Percentiles rank a stretch among this genome's conserved stretches.
Evolutionary conservation across 2,329 filamentous ascomycete species (phyloP).

Genomic region (Trichoderma pleuroti): DNA sequence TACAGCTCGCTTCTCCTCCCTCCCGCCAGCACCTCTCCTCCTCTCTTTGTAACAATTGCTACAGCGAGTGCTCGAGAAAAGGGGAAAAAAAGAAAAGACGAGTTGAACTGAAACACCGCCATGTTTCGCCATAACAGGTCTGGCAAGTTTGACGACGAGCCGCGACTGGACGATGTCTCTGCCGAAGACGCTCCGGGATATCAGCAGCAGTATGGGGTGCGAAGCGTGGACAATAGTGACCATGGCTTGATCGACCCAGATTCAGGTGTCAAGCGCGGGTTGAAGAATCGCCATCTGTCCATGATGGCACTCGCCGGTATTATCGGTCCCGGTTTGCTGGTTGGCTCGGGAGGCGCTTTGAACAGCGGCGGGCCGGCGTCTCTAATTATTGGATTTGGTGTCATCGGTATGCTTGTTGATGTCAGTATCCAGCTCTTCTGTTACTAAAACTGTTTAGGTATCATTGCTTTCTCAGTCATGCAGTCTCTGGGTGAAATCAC

Average conservation of each 20-base stretch:
- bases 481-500: slow-evolving; percentile 73
- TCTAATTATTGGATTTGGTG: slow-evolving; percentile 67
- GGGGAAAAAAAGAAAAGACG: background rate
- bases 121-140: slow-evolving; percentile 12
- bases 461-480: slow-evolving; percentile 66
- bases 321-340: slow-evolving; percentile 67
- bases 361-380: slow-evolving; percentile 67
- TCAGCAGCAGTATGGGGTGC: slow-evolving; percentile 20
- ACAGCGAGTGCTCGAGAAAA: background rate
- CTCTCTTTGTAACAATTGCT: background rate
- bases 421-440: background rate
- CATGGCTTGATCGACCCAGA: slow-evolving; percentile 53
- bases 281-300: slow-evolving; percentile 64
- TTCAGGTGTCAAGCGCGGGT: slow-evolving; percentile 63
- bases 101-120: background rate
- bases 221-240: slow-evolving; percentile 28
- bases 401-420: slow-evolving; percentile 51
- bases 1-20: background rate
- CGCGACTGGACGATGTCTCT: slow-evolving; percentile 19
- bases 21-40: background rate
- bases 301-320: slow-evolving; percentile 64
- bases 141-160: slow-evolving; percentile 17
- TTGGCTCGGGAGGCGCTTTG: slow-evolving; percentile 68
- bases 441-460: slow-evolving; percentile 31
- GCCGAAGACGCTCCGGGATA: slow-evolving; percentile 20